Conservation (phyloP, 2,329 filamentous ascomycete species). For the Trichoderma pleuroti region DNA sequence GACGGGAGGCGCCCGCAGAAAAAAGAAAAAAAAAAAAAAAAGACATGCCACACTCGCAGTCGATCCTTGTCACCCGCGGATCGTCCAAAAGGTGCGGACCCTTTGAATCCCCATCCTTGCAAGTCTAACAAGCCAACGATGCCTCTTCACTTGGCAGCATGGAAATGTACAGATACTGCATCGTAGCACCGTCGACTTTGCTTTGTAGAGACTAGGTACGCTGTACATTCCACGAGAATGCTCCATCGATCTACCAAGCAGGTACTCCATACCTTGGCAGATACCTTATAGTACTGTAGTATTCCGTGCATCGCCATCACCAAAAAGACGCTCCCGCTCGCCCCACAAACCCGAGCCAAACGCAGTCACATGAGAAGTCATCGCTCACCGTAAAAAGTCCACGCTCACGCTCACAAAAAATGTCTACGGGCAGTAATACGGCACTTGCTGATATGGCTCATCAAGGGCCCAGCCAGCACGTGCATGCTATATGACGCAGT, state of each 20-base stretch:
- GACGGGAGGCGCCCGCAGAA: background rate
- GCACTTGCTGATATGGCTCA: background rate
- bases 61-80: background rate
- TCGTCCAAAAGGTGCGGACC: background rate
- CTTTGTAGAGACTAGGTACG: background rate
- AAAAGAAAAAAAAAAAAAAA: background rate
- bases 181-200: background rate
- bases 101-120: background rate
- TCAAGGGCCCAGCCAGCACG: background rate
- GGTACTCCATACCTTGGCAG: constrained; percentile 8
- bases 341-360: background rate
- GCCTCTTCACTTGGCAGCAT: background rate
- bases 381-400: background rate
- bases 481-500: constrained; percentile 1
- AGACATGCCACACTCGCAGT: background rate
- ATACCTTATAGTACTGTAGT: background rate
- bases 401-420: background rate
- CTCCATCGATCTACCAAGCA: constrained; percentile 7
- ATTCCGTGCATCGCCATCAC: background rate
- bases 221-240: background rate
- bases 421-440: background rate
- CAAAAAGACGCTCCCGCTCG: background rate
- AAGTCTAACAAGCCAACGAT: background rate
- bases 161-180: background rate
- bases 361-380: constrained; percentile 9